A percentile compares a stretch with the other conserved stretches of the same genome.
These are phyloP conservation scores for Hagleromyces aurorensis DNA, from an alignment of 805 yeast genomes.

Conservation along the genomic window DNA sequence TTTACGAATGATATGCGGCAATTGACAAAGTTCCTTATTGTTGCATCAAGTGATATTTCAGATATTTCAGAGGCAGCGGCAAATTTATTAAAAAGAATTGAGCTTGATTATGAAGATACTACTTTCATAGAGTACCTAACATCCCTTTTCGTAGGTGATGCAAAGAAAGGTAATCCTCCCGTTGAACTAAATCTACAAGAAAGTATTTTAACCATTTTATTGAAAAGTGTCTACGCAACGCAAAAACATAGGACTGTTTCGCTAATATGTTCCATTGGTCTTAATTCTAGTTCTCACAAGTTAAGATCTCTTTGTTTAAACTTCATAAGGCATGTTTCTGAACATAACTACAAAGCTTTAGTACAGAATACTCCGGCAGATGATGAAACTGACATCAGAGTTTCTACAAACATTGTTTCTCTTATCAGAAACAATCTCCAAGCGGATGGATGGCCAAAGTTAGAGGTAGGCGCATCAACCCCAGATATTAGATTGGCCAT, in stretches of 20 bases:
- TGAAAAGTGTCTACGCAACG: slow-evolving; percentile 47
- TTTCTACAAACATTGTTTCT: slow-evolving; percentile 40
- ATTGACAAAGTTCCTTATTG: slow-evolving; percentile 42
- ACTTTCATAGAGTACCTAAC: slow-evolving; percentile 39
- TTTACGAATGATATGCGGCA: slow-evolving; percentile 34
- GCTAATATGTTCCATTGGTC: slow-evolving; percentile 49
- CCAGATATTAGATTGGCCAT: slow-evolving; percentile 35
- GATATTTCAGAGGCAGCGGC: slow-evolving; percentile 49
- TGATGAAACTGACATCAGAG: slow-evolving; percentile 14
- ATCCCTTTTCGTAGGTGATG: slow-evolving; percentile 45
- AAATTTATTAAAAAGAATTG: slow-evolving; percentile 41
- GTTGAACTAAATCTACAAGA: slow-evolving; percentile 49
- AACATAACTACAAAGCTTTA: slow-evolving; percentile 21
- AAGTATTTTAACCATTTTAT: slow-evolving; percentile 42
- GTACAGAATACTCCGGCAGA: slow-evolving; percentile 5
- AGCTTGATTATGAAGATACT: slow-evolving; percentile 44
- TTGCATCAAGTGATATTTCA: slow-evolving; percentile 56
- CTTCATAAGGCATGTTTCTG: slow-evolving; percentile 56
- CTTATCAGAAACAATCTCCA: slow-evolving; percentile 46
- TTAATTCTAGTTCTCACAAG: slow-evolving; percentile 44
- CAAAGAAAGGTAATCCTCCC: slow-evolving; percentile 38
- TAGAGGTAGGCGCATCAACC: slow-evolving; percentile 28
- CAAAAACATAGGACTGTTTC: slow-evolving; percentile 33
- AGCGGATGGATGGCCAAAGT: slow-evolving; percentile 54
- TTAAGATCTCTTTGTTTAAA: slow-evolving; percentile 51